Evolutionary conservation across 208 protist genomes (phyloP).

Genomic region (Leishmania martiniquensis): DNA sequence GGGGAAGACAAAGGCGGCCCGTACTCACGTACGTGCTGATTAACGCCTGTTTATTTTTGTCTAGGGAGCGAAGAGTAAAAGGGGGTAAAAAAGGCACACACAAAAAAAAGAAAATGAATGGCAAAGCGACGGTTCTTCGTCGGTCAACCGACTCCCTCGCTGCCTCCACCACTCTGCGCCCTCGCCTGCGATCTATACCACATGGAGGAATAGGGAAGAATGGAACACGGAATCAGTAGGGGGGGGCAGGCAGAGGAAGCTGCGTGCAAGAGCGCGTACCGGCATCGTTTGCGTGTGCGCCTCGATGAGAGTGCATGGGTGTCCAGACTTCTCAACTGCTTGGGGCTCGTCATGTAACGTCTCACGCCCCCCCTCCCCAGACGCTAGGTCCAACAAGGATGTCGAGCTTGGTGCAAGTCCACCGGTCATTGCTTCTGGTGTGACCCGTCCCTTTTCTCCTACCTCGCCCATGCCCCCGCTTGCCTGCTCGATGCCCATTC

Average conservation of each 20-base stretch:
- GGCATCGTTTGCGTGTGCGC: not conserved
- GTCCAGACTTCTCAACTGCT: not conserved
- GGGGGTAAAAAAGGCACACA: not conserved
- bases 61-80: not conserved
- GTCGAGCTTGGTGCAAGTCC: not conserved
- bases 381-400: not conserved
- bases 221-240: not conserved
- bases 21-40: too few species aligned
- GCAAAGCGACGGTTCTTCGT: not conserved
- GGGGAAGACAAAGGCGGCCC: too few species aligned
- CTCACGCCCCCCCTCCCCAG: not conserved
- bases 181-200: not conserved
- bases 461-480: not conserved
- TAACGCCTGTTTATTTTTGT: too few species aligned
- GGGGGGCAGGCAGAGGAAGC: not conserved
- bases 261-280: not conserved
- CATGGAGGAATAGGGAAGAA: not conserved
- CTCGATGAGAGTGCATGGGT: not conserved
- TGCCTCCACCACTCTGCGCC: not conserved
- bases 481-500: not conserved
- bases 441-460: not conserved
- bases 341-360: not conserved
- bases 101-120: not conserved
- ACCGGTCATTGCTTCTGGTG: not conserved
- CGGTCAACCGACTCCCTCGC: not conserved